These are phyloP conservation scores for Mortierella sp. DNA, from an alignment of 371 early-diverging fungal species.

Conservation along the genomic window DNA sequence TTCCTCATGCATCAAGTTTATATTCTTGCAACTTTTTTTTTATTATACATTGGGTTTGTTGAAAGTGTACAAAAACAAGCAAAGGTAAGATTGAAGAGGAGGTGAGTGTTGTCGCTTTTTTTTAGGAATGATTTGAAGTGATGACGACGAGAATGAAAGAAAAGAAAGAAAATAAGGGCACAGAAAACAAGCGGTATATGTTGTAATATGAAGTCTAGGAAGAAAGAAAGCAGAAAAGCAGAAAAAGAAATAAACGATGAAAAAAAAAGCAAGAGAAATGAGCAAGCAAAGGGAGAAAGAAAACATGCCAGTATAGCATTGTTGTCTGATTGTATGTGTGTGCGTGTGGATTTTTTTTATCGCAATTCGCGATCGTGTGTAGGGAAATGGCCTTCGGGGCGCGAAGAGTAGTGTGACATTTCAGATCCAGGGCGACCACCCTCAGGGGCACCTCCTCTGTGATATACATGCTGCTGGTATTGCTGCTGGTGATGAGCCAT, in stretches of 20 bases:
- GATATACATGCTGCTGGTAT: neutral
- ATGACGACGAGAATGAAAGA: neutral
- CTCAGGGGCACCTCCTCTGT: neutral
- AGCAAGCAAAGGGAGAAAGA: neutral
- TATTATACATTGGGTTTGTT: too few species aligned
- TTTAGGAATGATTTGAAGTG: too few species aligned
- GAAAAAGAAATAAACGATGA: neutral
- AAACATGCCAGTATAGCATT: neutral
- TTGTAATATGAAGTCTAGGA: neutral
- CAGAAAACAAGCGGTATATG: neutral
- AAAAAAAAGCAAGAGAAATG: neutral
- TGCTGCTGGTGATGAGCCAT: neutral
- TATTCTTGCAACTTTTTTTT: too few species aligned
- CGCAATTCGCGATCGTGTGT: constrained; percentile 37
- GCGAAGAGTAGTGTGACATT: constrained; percentile 21
- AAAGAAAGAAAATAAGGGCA: neutral
- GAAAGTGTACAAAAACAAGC: too few species aligned
- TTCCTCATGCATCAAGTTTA: neutral
- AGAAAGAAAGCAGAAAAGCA: neutral
- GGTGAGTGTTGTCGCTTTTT: too few species aligned
- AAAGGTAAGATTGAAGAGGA: too few species aligned
- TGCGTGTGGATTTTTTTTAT: neutral
- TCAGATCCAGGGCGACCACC: constrained; percentile 14
- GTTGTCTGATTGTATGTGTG: neutral
- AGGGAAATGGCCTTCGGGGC: constrained; percentile 26